Base-by-base conservation (phyloP, 495 filamentous ascomycete genomes). In the Annulohypoxylon moriforme region DNA sequence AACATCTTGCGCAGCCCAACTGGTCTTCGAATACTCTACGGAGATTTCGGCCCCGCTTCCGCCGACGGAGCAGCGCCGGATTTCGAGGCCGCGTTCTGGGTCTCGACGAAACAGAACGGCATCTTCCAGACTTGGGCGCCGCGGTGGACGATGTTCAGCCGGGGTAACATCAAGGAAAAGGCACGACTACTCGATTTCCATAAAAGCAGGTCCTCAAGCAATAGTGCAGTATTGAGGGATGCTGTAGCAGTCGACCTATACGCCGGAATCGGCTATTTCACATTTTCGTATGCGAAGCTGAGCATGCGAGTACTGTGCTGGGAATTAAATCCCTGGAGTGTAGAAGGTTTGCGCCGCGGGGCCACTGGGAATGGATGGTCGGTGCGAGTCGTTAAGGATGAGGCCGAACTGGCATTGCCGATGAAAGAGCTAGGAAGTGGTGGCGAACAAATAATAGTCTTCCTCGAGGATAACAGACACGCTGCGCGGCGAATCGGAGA, bases 251-350 rank as follows among this genome's bases (percentile, higher is more conserved):
- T 96, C 0, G 94, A 98, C 77, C 80, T 98, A 71, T 97, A 94
- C 83, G 92, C 92, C 2, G 94, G 94, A 0, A 96, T 98, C 67
- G 94, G 94, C 1, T 98, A 98, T 77, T 98, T 97, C 78, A 86
- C 91, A 14, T 95, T 97, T 69, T 89, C 87, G 34, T 97, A 96
- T 75, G 82, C 89, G 18, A 85, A 82, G 64, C 83, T 91, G n/a
- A 94, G 94, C 0, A 82, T 93, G 62, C 84, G 87, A 52, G 91
- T 97, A 8, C 82, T 95, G 64, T 92, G 93, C 71, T 98, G 92
- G 91, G 94, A 98, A 76, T 78, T 98, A 22, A 97, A 94, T 80
- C 86, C 88, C 4, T 97, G 93, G 93, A 93, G 91, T 67, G 87
- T 94, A 0, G 94, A 97, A 79, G 94, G 93, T 0, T 75, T 97